These are phyloP conservation scores for Ophiostoma sp. DNA, from an alignment of 2,329 filamentous ascomycete genomes.

Conservation along the genomic window DNA sequence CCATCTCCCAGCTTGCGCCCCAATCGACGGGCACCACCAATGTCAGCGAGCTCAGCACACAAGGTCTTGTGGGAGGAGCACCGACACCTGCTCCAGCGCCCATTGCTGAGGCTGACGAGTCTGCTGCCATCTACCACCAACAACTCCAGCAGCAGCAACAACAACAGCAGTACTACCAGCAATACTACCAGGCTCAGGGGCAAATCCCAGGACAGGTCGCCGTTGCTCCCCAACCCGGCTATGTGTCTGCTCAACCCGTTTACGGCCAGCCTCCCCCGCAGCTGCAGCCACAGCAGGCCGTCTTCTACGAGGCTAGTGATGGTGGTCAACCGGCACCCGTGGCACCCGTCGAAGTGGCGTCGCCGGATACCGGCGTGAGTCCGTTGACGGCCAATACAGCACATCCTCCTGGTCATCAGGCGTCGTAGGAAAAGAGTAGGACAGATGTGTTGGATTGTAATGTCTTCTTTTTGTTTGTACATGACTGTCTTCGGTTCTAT, in stretches of 20 bases:
- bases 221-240: neutral
- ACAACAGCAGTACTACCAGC: conserved; percentile 10
- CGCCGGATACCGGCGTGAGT: no score
- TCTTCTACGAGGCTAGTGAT: neutral
- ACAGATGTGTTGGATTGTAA: neutral
- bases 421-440: neutral
- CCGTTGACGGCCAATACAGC: neutral
- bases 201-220: neutral
- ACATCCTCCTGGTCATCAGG: neutral
- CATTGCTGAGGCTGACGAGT: conserved; percentile 31
- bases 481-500: neutral
- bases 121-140: neutral
- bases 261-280: conserved; percentile 22
- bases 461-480: neutral
- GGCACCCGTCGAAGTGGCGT: neutral
- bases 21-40: conserved; percentile 30
- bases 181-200: neutral
- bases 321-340: neutral
- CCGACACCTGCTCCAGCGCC: conserved; percentile 22
- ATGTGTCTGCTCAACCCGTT: neutral
- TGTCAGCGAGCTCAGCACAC: conserved; percentile 30
- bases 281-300: conserved; percentile 5
- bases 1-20: conserved; percentile 21
- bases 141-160: conserved; percentile 9
- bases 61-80: conserved; percentile 16